phyloP scores from a whole-genome alignment of 1,284 basidiomycete species.

The Phellinidium pouzarii region DNA sequence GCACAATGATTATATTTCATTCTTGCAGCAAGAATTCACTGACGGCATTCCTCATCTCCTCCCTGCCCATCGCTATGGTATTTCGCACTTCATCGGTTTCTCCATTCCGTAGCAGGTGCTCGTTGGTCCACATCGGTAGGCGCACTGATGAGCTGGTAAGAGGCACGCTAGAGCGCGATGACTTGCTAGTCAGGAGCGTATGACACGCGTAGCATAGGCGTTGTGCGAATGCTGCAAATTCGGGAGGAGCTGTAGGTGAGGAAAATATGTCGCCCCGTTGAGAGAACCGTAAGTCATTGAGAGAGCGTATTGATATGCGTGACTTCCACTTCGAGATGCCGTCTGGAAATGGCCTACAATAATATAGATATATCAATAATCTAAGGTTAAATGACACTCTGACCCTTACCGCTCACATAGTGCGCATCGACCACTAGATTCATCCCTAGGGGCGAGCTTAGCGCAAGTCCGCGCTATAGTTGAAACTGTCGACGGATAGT shows the following conservation, averaged over 20 bases:
- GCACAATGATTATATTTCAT: no score
- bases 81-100: constrained; percentile 21
- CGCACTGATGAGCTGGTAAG: constrained; percentile 18
- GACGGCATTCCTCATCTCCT: constrained; percentile 29
- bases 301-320: constrained; percentile 62
- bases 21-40: constrained; percentile 31
- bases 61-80: constrained; percentile 21
- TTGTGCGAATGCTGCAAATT: constrained; percentile 32
- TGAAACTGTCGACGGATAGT: constrained; percentile 87
- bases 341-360: constrained; percentile 56
- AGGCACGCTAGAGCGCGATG: constrained; percentile 11
- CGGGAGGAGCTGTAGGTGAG: background rate
- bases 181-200: constrained; percentile 59
- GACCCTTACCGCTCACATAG: constrained; percentile 56
- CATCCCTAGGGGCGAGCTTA: constrained; percentile 71
- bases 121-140: constrained; percentile 35
- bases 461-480: constrained; percentile 80
- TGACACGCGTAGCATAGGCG: constrained; percentile 71
- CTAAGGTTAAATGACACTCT: constrained; percentile 3
- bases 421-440: constrained; percentile 45
- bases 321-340: constrained; percentile 70
- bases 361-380: constrained; percentile 4
- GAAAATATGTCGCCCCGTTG: no score
- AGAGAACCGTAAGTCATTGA: constrained; percentile 27
- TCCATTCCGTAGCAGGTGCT: background rate